Conservation (phyloP, 2,329 filamentous ascomycete species). For the Neofusicoccum ribis region DNA sequence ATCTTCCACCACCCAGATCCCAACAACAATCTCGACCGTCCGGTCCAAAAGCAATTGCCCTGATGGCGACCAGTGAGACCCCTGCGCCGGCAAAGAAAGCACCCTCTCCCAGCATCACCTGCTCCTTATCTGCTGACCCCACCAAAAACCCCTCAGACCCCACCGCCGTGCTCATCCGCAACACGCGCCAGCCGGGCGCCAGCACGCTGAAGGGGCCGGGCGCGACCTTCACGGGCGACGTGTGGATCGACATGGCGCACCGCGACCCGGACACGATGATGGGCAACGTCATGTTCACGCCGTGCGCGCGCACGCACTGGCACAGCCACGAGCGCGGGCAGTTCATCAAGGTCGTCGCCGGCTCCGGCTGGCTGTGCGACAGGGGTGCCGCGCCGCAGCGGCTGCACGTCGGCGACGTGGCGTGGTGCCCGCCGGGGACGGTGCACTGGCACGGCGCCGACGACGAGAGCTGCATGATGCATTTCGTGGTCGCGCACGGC, state of each 20-base stretch:
- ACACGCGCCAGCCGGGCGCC: background rate
- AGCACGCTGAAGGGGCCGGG: background rate
- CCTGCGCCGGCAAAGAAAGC: background rate
- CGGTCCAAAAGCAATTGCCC: background rate
- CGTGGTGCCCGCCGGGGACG: constrained; percentile 43
- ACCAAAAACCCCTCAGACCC: background rate
- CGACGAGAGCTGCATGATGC: constrained; percentile 42
- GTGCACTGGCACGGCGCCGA: constrained; percentile 50
- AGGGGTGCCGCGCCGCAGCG: constrained; percentile 36
- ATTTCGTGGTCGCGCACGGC: constrained; percentile 41
- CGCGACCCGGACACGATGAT: constrained; percentile 32
- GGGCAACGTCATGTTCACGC: constrained; percentile 45
- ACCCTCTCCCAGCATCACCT: background rate
- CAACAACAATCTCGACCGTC: no score
- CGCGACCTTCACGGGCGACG: constrained; percentile 26
- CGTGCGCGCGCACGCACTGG: constrained; percentile 41
- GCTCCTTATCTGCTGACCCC: background rate
- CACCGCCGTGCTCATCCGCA: background rate
- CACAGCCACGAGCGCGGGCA: constrained; percentile 46
- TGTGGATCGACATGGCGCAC: constrained; percentile 32
- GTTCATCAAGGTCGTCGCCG: constrained; percentile 43
- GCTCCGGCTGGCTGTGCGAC: constrained; percentile 46
- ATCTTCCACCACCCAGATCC: no score
- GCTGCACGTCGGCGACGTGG: constrained; percentile 44
- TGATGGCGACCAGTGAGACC: background rate